Percentiles rank a stretch among this genome's conserved stretches.
Conservation (phyloP, 306 rosid genomes). For the Fragaria iinumae region DNA sequence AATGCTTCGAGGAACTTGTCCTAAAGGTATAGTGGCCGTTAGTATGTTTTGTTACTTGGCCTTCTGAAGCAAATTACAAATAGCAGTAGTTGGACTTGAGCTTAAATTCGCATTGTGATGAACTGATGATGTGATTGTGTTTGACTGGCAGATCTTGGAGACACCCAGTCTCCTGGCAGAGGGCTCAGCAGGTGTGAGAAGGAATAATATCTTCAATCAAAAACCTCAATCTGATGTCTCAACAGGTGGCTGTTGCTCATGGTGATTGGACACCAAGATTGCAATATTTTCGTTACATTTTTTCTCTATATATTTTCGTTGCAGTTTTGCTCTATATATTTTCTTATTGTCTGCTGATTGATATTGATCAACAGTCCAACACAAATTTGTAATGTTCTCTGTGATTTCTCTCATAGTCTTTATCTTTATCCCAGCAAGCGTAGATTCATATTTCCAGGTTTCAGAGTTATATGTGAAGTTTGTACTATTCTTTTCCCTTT, state of each 20-base stretch:
- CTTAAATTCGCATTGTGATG: constrained; percentile 4
- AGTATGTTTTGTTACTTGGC: background rate
- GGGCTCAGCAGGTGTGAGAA: constrained; percentile 66
- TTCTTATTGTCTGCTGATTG: background rate
- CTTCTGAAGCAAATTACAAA: background rate
- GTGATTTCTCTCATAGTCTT: background rate
- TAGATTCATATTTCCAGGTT: background rate
- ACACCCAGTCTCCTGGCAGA: constrained; percentile 71
- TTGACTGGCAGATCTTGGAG: constrained; percentile 62
- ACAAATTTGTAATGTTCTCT: background rate
- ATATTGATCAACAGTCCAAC: background rate
- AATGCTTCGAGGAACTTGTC: constrained; percentile 78
- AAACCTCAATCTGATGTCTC: constrained; percentile 51
- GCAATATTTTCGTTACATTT: background rate
- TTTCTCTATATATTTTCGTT: background rate
- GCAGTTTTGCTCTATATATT: background rate
- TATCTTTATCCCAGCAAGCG: background rate
- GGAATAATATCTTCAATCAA: constrained; percentile 66
- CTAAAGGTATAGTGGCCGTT: constrained; percentile 47
- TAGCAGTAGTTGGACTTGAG: background rate
- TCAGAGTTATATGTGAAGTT: background rate
- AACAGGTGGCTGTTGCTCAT: constrained; percentile 59
- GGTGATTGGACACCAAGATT: constrained; percentile 25
- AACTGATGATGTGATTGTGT: background rate
- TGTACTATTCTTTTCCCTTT: background rate